These are phyloP conservation scores for Filosporella fistucella DNA, from an alignment of 495 filamentous ascomycete species.

Conservation along the genomic window DNA sequence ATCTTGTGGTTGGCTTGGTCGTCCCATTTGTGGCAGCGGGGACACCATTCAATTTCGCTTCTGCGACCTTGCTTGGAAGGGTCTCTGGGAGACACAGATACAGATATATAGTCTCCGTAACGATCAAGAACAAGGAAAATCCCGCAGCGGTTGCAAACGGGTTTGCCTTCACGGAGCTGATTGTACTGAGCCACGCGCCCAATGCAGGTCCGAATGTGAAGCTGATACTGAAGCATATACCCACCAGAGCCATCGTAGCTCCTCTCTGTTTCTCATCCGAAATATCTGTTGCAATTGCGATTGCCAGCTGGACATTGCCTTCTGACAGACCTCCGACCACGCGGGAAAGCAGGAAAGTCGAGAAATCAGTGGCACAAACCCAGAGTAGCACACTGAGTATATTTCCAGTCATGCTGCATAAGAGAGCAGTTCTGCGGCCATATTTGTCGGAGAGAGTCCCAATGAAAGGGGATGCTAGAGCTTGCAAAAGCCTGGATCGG, in stretches of 20 bases:
- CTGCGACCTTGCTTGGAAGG: constrained; percentile 47
- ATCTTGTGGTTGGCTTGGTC: constrained; percentile 18
- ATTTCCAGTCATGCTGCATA: constrained; percentile 94
- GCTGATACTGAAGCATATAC: constrained; percentile 93
- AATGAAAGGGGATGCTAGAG: constrained; percentile 87
- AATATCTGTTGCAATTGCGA: constrained; percentile 95
- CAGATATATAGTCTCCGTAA: constrained; percentile 84
- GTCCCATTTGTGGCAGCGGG: constrained; percentile 19
- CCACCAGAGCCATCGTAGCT: constrained; percentile 91
- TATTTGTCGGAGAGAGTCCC: constrained; percentile 83
- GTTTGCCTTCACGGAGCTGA: constrained; percentile 75
- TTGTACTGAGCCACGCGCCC: constrained; percentile 74
- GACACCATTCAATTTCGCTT: constrained; percentile 20
- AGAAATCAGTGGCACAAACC: constrained; percentile 81
- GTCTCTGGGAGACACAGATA: constrained; percentile 88
- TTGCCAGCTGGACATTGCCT: constrained; percentile 94
- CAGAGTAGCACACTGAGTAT: constrained; percentile 88
- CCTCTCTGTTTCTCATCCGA: constrained; percentile 77
- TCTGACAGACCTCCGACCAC: constrained; percentile 92
- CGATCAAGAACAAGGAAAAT: constrained; percentile 76
- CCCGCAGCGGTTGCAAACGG: constrained; percentile 89
- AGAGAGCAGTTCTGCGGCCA: constrained; percentile 82
- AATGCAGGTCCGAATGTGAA: constrained; percentile 95
- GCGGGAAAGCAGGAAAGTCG: constrained; percentile 88
- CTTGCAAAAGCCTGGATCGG: constrained; percentile 64